Base-by-base conservation (phyloP, 345 rosid species). In the Noccaea bulbosa region DNA sequence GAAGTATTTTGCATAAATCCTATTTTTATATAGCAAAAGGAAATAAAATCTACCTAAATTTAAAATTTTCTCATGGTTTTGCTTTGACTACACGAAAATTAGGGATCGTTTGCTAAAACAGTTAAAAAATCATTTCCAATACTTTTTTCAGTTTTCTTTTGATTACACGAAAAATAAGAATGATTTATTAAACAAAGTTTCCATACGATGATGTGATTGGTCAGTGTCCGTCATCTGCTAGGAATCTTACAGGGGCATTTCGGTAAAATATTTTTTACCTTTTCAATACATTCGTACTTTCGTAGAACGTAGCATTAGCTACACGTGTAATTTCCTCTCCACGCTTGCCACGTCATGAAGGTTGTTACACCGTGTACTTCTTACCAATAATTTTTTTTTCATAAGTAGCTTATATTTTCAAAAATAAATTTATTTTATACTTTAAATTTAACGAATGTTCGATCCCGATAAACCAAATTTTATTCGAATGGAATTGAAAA, bases 11-110 rank as follows among this genome's bases (percentile, higher is more conserved):
- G 27, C 10, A 44, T 9, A 53, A 53, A 54, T 54, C 40, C 39
- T 62, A 48, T 34, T 61, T 61, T 32, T 14, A 34, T n/a, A 37
- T 38, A 41, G 10, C 32, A 58, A 52, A 75, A 62, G 65, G 65
- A 16, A 54, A 53, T 46, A 39, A 41, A 75, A 59, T 62, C 57
- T 75, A 40, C 39, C 70, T 68, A 37, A 45, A 46, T 69, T 62
- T 14, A 62, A 35, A 37, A 62, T 0, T 22, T 38, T 33, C 5
- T 33, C 3, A 37, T 10, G 5, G 4, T 52, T 62, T 61, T 40
- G 20, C 17, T 60, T 61, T 61, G 60, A 61, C 51, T 62, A 16
- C 35, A 61, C 0, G 50, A 39, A 60, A 70, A 38, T 40, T 49
- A 15, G 27, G 27, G 2, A 24, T 24, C 27, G 2, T 24, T 24